phyloP scores from a whole-genome alignment of 139 green algal species.

The Closterium sp. region DNA sequence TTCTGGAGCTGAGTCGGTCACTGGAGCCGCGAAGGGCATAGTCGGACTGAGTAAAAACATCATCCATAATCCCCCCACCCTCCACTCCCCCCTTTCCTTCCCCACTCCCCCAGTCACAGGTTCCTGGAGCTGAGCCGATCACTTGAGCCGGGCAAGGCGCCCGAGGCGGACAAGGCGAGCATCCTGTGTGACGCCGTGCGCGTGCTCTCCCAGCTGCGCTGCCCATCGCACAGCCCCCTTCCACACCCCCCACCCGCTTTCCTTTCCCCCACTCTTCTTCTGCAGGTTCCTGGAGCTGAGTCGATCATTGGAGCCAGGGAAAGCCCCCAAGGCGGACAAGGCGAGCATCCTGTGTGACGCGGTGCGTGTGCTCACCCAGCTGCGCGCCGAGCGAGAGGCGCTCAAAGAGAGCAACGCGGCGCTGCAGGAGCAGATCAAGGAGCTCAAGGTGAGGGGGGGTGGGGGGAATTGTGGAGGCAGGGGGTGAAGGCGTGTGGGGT shows the following conservation, averaged over 20 bases:
- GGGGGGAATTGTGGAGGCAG: too few relatives aligned
- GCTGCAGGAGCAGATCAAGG: slow-evolving; percentile 74
- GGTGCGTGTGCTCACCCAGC: slow-evolving; percentile 65
- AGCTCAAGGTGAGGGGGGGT: slow-evolving; percentile 62
- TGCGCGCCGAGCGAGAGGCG: slow-evolving; percentile 59
- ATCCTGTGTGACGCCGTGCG: slow-evolving; percentile 52
- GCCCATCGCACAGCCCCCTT: too few relatives aligned
- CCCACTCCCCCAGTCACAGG: not conserved
- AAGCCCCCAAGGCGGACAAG: slow-evolving; percentile 75
- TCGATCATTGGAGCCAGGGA: slow-evolving; percentile 46
- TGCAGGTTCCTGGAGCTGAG: slow-evolving; percentile 50
- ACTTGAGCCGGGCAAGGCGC: slow-evolving; percentile 55
- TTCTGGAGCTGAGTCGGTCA: too few relatives aligned
- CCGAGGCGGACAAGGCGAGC: slow-evolving; percentile 70
- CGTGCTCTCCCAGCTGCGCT: too few relatives aligned
- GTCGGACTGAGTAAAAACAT: too few relatives aligned
- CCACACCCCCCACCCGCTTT: slow-evolving; percentile 57
- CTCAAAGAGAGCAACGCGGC: slow-evolving; percentile 27
- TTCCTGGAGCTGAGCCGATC: slow-evolving; percentile 4
- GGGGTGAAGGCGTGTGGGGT: too few relatives aligned
- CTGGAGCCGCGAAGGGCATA: too few relatives aligned
- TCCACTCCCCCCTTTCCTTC: too few relatives aligned
- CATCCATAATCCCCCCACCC: too few relatives aligned
- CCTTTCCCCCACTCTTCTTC: too few relatives aligned
- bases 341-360: slow-evolving; percentile 67